phyloP scores from a whole-genome alignment of 805 yeast genomes.

The Candida andamanensis region DNA sequence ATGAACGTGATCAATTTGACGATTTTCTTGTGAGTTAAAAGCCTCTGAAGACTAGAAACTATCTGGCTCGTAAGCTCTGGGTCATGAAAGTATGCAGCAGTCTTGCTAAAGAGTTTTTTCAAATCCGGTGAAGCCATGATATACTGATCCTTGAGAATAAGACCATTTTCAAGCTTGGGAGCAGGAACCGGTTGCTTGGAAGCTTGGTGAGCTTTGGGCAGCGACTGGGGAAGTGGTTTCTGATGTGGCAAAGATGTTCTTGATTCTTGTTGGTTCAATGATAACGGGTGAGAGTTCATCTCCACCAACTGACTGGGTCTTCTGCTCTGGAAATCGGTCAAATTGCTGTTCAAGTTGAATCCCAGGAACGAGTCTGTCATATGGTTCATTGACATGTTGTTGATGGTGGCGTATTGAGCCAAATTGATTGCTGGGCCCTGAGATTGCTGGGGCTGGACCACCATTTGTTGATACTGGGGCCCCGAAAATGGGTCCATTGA shows the following conservation, averaged over 20 bases:
- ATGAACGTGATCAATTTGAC: conserved; percentile 31
- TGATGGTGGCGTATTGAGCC: conserved; percentile 13
- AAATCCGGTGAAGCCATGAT: conserved; percentile 59
- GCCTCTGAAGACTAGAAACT: conserved; percentile 19
- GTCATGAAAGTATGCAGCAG: conserved; percentile 49
- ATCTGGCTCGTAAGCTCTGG: conserved; percentile 22
- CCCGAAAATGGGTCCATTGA: conserved; percentile 9
- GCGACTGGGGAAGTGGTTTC: conserved; percentile 2
- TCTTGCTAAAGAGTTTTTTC: conserved; percentile 42
- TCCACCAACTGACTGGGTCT: conserved; percentile 40
- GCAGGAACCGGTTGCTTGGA: background rate
- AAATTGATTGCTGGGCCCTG: conserved; percentile 6
- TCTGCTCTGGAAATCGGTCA: conserved; percentile 36
- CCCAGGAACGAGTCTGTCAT: conserved; percentile 26
- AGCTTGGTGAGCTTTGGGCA: background rate
- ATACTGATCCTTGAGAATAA: conserved; percentile 48
- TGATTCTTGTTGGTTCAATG: background rate
- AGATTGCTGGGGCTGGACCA: conserved; percentile 2
- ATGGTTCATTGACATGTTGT: conserved; percentile 16
- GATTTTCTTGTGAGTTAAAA: conserved; percentile 25
- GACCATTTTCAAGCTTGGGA: conserved; percentile 57
- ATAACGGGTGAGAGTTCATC: conserved; percentile 8
- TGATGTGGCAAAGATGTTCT: conserved; percentile 1
- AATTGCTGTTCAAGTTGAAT: conserved; percentile 28
- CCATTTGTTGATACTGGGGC: background rate